Percentiles rank a stretch among this genome's conserved stretches.
These are phyloP conservation scores for Oryza coarctata DNA, from an alignment of 176 grass and related monocot genomes.

Conservation along the genomic window DNA sequence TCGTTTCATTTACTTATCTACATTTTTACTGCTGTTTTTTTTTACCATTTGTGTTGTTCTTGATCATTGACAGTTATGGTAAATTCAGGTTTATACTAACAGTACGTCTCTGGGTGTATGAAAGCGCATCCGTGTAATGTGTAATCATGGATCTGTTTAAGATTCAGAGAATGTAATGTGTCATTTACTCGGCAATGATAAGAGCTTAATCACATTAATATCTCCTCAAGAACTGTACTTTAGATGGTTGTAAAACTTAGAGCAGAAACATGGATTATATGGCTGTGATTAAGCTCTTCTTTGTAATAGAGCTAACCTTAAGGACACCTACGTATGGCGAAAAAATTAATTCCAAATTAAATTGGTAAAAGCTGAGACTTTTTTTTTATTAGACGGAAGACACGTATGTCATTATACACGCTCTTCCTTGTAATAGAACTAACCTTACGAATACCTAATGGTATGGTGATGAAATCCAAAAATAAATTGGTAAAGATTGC, in stretches of 20 bases:
- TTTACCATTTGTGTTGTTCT: background rate
- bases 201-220: background rate
- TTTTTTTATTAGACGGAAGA: no score
- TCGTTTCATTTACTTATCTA: background rate
- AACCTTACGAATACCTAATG: background rate
- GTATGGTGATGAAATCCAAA: background rate
- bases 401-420: no score
- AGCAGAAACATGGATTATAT: background rate
- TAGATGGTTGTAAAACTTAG: background rate
- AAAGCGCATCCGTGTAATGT: constrained; percentile 19
- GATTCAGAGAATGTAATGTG: background rate
- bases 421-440: background rate
- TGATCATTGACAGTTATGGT: constrained; percentile 18
- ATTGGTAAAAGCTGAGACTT: no score
- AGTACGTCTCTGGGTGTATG: constrained; percentile 5
- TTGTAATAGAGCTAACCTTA: background rate
- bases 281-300: background rate
- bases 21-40: no score
- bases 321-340: background rate
- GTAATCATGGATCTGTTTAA: constrained; percentile 9
- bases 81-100: background rate
- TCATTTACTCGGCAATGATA: constrained; percentile 6
- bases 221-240: background rate
- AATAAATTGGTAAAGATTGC: background rate
- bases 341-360: no score